Evolutionary conservation across 2,329 filamentous ascomycete genomes (phyloP).

Genomic region (Aspergillus pseudoviridinutans): DNA sequence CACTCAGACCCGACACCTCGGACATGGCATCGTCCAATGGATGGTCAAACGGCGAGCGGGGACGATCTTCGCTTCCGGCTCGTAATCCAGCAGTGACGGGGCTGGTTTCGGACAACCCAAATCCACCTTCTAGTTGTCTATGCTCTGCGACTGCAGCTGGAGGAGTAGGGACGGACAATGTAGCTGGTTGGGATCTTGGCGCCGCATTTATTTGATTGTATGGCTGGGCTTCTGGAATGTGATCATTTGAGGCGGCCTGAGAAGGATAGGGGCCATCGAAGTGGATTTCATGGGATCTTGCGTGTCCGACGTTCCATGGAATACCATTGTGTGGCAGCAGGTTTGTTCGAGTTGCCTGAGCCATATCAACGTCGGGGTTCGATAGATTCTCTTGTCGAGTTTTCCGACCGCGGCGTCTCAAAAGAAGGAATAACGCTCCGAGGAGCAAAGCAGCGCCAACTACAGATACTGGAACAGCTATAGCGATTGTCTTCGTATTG

Average conservation of each 20-base stretch:
- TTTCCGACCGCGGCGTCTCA: conserved; percentile 20
- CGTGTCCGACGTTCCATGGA: not conserved
- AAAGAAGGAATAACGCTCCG: conserved; percentile 22
- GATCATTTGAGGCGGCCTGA: not conserved
- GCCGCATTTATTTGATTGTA: not conserved
- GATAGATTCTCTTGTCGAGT: conserved; percentile 9
- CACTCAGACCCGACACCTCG: conserved; percentile 21
- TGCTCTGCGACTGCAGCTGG: not conserved
- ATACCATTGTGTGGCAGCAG: conserved; percentile 5
- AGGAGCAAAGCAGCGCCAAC: conserved; percentile 22
- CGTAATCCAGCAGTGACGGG: conserved; percentile 1
- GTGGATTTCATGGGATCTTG: conserved; percentile 1
- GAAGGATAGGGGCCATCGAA: conserved; percentile 4
- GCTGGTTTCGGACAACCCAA: not conserved
- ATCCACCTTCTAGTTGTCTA: not conserved
- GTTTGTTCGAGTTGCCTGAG: conserved; percentile 3
- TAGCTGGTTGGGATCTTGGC: conserved; percentile 7
- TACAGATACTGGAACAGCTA: conserved; percentile 31
- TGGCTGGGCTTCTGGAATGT: not conserved
- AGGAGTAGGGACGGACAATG: conserved; percentile 1
- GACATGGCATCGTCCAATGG: conserved; percentile 24
- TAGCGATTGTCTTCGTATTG: conserved; percentile 24
- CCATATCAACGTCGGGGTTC: conserved; percentile 7
- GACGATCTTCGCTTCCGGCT: conserved; percentile 2
- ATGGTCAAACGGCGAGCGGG: conserved; percentile 22